Evolutionary conservation across 2,329 filamentous ascomycete species (phyloP).

Genomic region (Fusarium paranaense): DNA sequence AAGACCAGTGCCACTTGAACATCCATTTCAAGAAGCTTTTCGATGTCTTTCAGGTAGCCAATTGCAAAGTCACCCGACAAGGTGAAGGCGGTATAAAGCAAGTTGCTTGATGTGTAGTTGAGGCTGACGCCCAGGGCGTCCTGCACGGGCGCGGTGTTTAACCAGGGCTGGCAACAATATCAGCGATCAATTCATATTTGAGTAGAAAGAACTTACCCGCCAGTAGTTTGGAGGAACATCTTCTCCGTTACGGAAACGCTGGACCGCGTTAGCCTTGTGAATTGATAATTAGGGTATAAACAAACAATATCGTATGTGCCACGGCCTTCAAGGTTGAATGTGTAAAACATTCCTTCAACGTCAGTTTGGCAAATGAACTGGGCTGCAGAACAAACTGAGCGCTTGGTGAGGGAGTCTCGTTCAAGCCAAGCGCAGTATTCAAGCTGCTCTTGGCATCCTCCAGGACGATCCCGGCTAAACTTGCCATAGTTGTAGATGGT

Average conservation of each 20-base stretch:
- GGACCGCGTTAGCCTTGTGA: background rate
- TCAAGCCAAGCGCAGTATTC: slow-evolving; percentile 16
- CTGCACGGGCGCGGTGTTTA: slow-evolving; percentile 17
- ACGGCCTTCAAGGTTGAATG: slow-evolving; percentile 10
- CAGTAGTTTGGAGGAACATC: slow-evolving; percentile 14
- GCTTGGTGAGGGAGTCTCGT: background rate
- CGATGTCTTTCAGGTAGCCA: slow-evolving; percentile 11
- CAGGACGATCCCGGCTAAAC: slow-evolving; percentile 7
- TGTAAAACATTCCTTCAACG: slow-evolving; percentile 22
- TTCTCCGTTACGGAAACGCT: slow-evolving; percentile 7
- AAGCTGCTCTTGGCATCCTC: slow-evolving; percentile 12
- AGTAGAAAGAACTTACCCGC: background rate
- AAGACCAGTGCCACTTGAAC: slow-evolving; percentile 17
- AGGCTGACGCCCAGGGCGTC: slow-evolving; percentile 15
- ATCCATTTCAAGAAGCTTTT: slow-evolving; percentile 9
- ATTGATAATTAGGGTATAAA: background rate
- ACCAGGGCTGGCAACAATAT: background rate
- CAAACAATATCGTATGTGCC: slow-evolving; percentile 25
- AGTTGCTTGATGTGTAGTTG: slow-evolving; percentile 22
- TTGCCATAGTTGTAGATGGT: slow-evolving; percentile 20
- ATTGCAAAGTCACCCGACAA: slow-evolving; percentile 14
- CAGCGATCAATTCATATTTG: background rate
- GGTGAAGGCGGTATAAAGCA: slow-evolving; percentile 9
- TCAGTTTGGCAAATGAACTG: slow-evolving; percentile 15
- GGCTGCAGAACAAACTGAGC: slow-evolving; percentile 6